These are phyloP conservation scores for Mycocentrospora acerina DNA, from an alignment of 2,329 filamentous ascomycete genomes.

Conservation along the genomic window DNA sequence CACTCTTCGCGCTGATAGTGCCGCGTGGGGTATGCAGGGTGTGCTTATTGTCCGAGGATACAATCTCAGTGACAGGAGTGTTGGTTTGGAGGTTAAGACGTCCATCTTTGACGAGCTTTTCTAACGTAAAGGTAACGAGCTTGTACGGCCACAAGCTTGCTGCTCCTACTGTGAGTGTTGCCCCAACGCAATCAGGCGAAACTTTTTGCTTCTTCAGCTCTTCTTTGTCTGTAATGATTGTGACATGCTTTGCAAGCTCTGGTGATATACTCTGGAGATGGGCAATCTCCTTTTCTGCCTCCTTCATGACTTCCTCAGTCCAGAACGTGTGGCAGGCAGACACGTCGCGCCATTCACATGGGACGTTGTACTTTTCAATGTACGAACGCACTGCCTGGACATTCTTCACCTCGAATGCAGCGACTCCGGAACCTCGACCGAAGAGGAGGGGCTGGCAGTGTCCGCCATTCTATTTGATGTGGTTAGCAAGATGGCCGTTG, in stretches of 20 bases:
- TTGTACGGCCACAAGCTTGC: conserved; percentile 83
- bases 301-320: conserved; percentile 55
- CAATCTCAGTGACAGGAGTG: conserved; percentile 59
- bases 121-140: conserved; percentile 71
- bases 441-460: conserved; percentile 77
- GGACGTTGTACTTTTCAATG: conserved; percentile 58
- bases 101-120: conserved; percentile 54
- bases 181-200: conserved; percentile 56
- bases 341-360: conserved; percentile 69
- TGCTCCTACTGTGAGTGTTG: conserved; percentile 64
- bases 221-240: conserved; percentile 43
- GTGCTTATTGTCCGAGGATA: conserved; percentile 50
- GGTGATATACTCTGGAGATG: conserved; percentile 56
- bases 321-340: conserved; percentile 67
- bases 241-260: conserved; percentile 53
- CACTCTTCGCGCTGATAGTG: conserved; percentile 59
- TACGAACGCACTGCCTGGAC: conserved; percentile 62
- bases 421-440: conserved; percentile 59
- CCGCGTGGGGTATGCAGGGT: conserved; percentile 69
- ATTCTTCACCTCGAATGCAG: conserved; percentile 71
- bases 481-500: neutral
- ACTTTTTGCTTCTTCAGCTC: conserved; percentile 55
- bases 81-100: conserved; percentile 73
- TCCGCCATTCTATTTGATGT: conserved; percentile 48
- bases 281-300: conserved; percentile 54